A percentile compares a stretch with the other conserved stretches of the same genome.
These are phyloP conservation scores for Herpetospermum pedunculosum DNA, from an alignment of 306 rosid species.

Conservation along the genomic window DNA sequence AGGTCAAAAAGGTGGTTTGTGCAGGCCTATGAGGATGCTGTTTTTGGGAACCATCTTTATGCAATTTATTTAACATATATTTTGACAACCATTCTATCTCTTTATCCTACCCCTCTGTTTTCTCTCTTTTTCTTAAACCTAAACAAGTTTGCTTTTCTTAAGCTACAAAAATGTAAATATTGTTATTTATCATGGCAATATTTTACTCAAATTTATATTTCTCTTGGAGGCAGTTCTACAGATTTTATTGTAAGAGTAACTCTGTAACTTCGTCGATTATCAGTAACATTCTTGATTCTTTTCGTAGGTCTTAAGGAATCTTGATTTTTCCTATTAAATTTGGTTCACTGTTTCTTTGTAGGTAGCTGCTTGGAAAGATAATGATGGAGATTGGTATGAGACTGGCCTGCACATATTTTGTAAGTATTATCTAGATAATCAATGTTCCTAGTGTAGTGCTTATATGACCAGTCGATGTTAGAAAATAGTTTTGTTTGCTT, in stretches of 20 bases:
- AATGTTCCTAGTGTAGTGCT: neutral
- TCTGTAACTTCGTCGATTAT: neutral
- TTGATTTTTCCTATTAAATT: slow-evolving; percentile 9
- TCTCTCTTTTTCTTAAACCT: neutral
- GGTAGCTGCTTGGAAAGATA: slow-evolving; percentile 99
- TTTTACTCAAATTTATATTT: neutral
- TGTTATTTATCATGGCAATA: neutral
- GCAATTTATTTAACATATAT: neutral
- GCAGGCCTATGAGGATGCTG: neutral
- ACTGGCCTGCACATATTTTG: slow-evolving; percentile 97
- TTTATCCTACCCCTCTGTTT: neutral
- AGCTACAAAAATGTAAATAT: neutral
- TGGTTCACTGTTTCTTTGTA: slow-evolving; percentile 18
- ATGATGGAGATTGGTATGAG: slow-evolving; percentile 96
- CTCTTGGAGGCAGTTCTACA: neutral
- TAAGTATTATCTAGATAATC: slow-evolving; percentile 24
- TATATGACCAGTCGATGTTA: neutral
- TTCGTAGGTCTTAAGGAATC: neutral
- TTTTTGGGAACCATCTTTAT: neutral
- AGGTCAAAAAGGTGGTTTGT: neutral
- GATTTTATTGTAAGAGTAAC: neutral
- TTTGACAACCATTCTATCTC: neutral
- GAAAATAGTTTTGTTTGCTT: neutral
- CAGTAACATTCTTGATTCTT: neutral
- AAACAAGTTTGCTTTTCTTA: neutral